Percentiles rank a stretch among this genome's conserved stretches.
phyloP scores from a whole-genome alignment of 306 rosid genomes.

The Acacia melanoxylon region DNA sequence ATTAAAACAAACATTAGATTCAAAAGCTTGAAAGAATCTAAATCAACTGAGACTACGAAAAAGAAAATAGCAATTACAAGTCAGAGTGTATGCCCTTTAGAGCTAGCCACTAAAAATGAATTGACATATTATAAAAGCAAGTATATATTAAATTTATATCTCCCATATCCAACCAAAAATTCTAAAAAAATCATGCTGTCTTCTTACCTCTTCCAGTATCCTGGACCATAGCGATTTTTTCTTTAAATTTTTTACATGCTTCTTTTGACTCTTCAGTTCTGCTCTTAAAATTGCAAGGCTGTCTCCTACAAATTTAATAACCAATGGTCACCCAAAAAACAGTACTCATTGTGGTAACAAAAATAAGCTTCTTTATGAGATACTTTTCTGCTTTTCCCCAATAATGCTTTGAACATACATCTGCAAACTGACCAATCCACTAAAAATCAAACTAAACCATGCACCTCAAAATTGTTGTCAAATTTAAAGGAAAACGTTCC shows the following conservation, averaged over 20 bases:
- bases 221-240: slow-evolving; percentile 94
- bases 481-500: not conserved
- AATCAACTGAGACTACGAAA: slow-evolving; percentile 13
- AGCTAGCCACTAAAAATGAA: slow-evolving; percentile 5
- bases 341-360: slow-evolving; percentile 16
- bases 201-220: slow-evolving; percentile 95
- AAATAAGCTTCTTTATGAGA: not conserved
- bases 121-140: slow-evolving; percentile 9
- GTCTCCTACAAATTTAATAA: slow-evolving; percentile 65
- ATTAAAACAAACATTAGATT: slow-evolving; percentile 22
- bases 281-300: slow-evolving; percentile 89
- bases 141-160: not conserved
- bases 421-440: slow-evolving; percentile 2
- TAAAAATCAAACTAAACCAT: slow-evolving; percentile 3
- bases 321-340: slow-evolving; percentile 29
- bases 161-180: slow-evolving; percentile 24
- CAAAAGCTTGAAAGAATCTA: slow-evolving; percentile 14
- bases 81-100: slow-evolving; percentile 13
- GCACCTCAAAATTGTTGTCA: not conserved
- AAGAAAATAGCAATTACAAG: slow-evolving; percentile 7
- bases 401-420: not conserved
- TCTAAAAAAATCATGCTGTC: slow-evolving; percentile 25
- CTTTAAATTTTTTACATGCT: slow-evolving; percentile 90
- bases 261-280: slow-evolving; percentile 93
- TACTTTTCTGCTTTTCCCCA: not conserved